phyloP scores from a whole-genome alignment of 208 protist genomes.

The Wallacemonas sp. region DNA sequence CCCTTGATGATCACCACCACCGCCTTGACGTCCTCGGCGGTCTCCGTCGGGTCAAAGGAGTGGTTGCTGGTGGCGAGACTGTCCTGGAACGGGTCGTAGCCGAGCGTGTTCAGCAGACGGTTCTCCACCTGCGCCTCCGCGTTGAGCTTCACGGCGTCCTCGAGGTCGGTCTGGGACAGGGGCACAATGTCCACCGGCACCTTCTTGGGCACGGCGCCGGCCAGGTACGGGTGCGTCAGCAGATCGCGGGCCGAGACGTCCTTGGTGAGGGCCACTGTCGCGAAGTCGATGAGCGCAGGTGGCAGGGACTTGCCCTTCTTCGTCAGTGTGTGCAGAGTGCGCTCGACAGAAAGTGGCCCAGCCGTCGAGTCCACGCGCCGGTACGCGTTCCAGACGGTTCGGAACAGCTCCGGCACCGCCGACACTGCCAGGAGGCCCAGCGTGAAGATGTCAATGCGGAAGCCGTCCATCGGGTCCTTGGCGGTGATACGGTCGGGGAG shows the following conservation, averaged over 20 bases:
- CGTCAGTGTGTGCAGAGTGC: conserved; percentile 34
- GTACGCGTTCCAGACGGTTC: conserved; percentile 43
- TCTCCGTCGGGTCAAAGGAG: conserved; percentile 5
- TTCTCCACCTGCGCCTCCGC: conserved; percentile 53
- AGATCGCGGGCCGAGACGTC: conserved; percentile 35
- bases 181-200: conserved; percentile 29
- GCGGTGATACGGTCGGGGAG: conserved; percentile 50
- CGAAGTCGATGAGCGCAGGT: conserved; percentile 50
- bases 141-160: conserved; percentile 41
- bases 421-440: conserved; percentile 77
- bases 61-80: conserved; percentile 18
- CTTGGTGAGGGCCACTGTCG: conserved; percentile 42
- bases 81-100: conserved; percentile 53
- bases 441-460: conserved; percentile 66
- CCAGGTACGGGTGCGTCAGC: conserved; percentile 60
- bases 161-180: conserved; percentile 44
- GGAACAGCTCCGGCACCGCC: conserved; percentile 45
- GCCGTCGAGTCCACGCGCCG: not conserved
- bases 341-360: conserved; percentile 27
- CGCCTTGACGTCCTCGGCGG: conserved; percentile 17
- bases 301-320: conserved; percentile 23
- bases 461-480: conserved; percentile 25
- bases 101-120: conserved; percentile 57
- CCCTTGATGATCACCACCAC: conserved; percentile 38
- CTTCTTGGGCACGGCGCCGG: conserved; percentile 8